Base-by-base conservation (phyloP, 306 rosid species). In the Castanopsis chinensis region DNA sequence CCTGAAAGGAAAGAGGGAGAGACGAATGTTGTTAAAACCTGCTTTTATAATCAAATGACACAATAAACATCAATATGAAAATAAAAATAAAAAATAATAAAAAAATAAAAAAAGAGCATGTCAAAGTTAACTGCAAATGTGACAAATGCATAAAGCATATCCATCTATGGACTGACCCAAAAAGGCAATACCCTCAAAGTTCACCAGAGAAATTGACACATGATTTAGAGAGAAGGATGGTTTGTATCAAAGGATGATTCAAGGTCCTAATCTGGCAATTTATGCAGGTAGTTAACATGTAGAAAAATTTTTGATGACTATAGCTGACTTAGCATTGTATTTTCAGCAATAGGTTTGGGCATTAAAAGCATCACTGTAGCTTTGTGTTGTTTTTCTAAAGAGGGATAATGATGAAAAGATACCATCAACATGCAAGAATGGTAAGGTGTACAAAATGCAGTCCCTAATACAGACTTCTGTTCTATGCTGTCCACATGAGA, bases 1-100 rank as follows among this genome's bases (percentile, higher is more conserved):
- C 85, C 98, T 87, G 89, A 30, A 79, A 86, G 58, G 59, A 59
- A 58, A 78, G 53, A 81, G 43, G 68, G 55, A 81, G 43, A 61
- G 51, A 72, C 63, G 41, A 75, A 63, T 60, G 75, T 78, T 74
- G 49, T 82, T 55, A 77, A 84, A 72, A 53, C 19, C 35, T 30
- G 64, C 55, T 49, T 72, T 76, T 23, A 11, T 73, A 43, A 57
- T 71, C 77, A 65, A 27, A 70, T 67, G 71, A 79, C 71, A 35
- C 37, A n/a, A 33, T 5, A 30, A 10, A 19, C 41, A 9, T 68
- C 6, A 35, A 35, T 23, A 68, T 23, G 59, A 74, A 17, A 25
- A 19, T 37, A 63, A 60, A 32, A 25, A 35, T n/a, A n/a, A n/a
- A n/a, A n/a, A n/a, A n/a, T n/a, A n/a, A n/a, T n/a, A n/a, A n/a